Conservation (phyloP, 169 alveolate genomes). For the Hammondia hammondi region DNA sequence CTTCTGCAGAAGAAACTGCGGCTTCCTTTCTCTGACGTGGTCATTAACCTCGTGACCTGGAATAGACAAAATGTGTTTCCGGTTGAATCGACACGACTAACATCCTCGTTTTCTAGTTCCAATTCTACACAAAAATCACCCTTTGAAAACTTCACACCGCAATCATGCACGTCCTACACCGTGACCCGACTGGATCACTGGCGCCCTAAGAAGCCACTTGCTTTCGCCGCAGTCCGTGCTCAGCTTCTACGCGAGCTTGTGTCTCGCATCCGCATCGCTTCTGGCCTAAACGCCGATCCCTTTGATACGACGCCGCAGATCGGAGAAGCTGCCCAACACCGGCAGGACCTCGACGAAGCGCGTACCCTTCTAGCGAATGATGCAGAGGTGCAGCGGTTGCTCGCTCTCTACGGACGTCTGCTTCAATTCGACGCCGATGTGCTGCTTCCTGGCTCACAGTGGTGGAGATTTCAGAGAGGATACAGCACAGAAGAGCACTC, state of each 20-base stretch:
- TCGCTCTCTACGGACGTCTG: conserved; percentile 21
- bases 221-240: conserved; percentile 15
- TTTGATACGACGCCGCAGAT: not conserved
- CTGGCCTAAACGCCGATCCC: not conserved
- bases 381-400: conserved; percentile 31
- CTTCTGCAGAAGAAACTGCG: not conserved
- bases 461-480: conserved; percentile 38
- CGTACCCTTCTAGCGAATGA: conserved; percentile 6
- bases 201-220: not conserved
- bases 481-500: not conserved
- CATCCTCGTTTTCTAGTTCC: not conserved
- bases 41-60: not conserved
- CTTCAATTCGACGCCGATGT: conserved; percentile 26
- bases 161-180: not conserved
- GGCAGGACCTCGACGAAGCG: not conserved
- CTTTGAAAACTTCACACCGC: not conserved
- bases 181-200: not conserved
- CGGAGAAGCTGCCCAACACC: not conserved
- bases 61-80: not conserved
- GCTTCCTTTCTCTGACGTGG: conserved; percentile 25
- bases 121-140: not conserved
- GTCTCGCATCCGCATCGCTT: not conserved
- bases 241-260: conserved; percentile 23
- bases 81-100: not conserved
- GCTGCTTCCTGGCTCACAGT: conserved; percentile 9